Evolutionary conservation across 2,329 filamentous ascomycete species (phyloP).

Genomic region (Cladophialophora immunda): DNA sequence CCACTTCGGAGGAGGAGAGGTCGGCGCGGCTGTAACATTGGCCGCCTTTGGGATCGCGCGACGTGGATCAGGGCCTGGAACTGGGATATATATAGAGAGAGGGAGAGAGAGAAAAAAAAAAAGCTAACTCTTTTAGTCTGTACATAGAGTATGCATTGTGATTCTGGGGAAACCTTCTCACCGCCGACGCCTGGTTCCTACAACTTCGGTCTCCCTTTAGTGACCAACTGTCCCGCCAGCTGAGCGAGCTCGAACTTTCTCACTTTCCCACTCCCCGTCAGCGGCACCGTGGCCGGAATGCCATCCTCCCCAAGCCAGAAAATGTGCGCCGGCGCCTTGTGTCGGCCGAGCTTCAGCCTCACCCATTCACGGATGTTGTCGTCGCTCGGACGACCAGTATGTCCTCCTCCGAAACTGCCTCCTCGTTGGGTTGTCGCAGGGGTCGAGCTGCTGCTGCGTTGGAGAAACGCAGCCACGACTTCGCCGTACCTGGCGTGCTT

Average conservation of each 20-base stretch:
- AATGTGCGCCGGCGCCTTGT: conserved; percentile 76
- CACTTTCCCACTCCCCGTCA: conserved; percentile 77
- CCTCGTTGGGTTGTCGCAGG: conserved; percentile 40
- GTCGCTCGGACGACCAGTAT: conserved; percentile 44
- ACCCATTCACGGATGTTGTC: conserved; percentile 71
- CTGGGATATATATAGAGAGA: neutral
- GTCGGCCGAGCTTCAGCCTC: conserved; percentile 66
- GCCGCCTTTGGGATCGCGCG: neutral
- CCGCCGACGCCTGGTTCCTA: neutral
- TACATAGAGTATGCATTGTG: neutral
- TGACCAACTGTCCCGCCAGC: conserved; percentile 55
- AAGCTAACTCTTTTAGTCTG: neutral
- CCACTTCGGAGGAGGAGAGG: conserved; percentile 14
- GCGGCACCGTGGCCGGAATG: conserved; percentile 64
- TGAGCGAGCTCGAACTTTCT: conserved; percentile 71
- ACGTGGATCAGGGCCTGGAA: neutral
- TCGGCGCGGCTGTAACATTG: conserved; percentile 23
- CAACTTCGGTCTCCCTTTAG: conserved; percentile 18
- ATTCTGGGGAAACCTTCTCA: neutral
- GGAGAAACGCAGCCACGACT: conserved; percentile 72
- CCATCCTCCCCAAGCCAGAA: conserved; percentile 76
- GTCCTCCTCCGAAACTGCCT: neutral
- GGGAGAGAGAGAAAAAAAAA: neutral
- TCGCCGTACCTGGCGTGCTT: conserved; percentile 77
- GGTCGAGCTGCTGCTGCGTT: conserved; percentile 43